Conservation (phyloP, 192 early-diverging fungal species). For the Rhizophagus clarus region DNA sequence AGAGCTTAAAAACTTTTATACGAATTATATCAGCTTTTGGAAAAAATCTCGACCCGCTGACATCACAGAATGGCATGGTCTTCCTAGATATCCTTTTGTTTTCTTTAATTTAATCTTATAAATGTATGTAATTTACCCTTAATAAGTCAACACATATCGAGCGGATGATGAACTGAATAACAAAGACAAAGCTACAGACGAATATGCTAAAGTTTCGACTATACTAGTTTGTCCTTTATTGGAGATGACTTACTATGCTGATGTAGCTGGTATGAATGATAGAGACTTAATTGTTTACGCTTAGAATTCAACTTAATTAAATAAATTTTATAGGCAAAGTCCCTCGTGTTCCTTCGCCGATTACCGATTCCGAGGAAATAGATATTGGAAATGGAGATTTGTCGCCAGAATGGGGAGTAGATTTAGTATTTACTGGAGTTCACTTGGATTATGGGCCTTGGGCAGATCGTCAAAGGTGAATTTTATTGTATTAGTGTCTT, state of each 20-base stretch:
- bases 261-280: constrained; percentile 59
- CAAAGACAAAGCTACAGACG: constrained; percentile 32
- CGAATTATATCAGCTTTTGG: constrained; percentile 6
- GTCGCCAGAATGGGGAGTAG: constrained; percentile 71
- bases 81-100: constrained; percentile 52
- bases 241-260: constrained; percentile 64
- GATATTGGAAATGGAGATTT: constrained; percentile 58
- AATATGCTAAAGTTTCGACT: constrained; percentile 70
- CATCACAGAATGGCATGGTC: constrained; percentile 58
- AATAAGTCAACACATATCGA: constrained; percentile 37
- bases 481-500: not conserved
- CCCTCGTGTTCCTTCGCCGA: constrained; percentile 34
- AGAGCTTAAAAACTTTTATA: not conserved
- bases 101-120: not conserved
- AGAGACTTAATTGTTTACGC: not conserved
- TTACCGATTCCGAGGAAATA: constrained; percentile 32
- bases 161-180: not conserved
- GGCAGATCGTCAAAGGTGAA: constrained; percentile 73
- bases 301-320: not conserved
- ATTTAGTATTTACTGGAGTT: constrained; percentile 58
- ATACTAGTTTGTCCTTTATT: constrained; percentile 60
- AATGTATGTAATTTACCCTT: constrained; percentile 34
- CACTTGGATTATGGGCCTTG: constrained; percentile 78
- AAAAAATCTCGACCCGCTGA: constrained; percentile 21
- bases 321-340: constrained; percentile 42